These are phyloP conservation scores for Radiomyces spectabilis DNA, from an alignment of 192 early-diverging fungal species.

Conservation along the genomic window DNA sequence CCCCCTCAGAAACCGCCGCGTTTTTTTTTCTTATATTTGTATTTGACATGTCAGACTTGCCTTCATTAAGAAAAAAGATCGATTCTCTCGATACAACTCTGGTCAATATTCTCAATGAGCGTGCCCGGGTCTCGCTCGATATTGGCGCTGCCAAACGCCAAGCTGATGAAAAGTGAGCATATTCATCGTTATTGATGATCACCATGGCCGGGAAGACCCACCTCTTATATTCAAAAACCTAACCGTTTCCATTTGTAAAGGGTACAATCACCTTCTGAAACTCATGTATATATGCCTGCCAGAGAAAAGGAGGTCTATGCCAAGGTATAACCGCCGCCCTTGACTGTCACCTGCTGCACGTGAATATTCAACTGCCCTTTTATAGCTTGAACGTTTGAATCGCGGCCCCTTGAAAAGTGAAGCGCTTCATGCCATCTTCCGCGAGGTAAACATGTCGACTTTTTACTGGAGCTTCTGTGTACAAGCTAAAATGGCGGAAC, in stretches of 20 bases:
- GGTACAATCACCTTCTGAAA: no score
- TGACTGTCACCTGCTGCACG: no score
- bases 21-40: not conserved
- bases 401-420: conserved; percentile 68
- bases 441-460: conserved; percentile 30
- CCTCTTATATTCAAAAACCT: no score
- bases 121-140: conserved; percentile 70
- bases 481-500: not conserved
- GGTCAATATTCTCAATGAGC: conserved; percentile 74
- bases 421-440: conserved; percentile 55
- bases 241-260: no score
- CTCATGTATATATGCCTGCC: conserved; percentile 68
- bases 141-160: conserved; percentile 67
- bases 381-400: conserved; percentile 58
- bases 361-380: no score
- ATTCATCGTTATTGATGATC: no score
- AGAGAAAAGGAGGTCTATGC: conserved; percentile 75
- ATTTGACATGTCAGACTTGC: conserved; percentile 36
- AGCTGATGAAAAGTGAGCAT: conserved; percentile 8
- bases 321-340: conserved; percentile 29
- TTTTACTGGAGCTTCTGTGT: no score
- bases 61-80: conserved; percentile 55
- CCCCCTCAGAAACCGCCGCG: not conserved
- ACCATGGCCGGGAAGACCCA: no score
- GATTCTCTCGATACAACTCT: conserved; percentile 68